These are phyloP conservation scores for Colletotrichum eleusines DNA, from an alignment of 2,329 filamentous ascomycete species.

Conservation along the genomic window DNA sequence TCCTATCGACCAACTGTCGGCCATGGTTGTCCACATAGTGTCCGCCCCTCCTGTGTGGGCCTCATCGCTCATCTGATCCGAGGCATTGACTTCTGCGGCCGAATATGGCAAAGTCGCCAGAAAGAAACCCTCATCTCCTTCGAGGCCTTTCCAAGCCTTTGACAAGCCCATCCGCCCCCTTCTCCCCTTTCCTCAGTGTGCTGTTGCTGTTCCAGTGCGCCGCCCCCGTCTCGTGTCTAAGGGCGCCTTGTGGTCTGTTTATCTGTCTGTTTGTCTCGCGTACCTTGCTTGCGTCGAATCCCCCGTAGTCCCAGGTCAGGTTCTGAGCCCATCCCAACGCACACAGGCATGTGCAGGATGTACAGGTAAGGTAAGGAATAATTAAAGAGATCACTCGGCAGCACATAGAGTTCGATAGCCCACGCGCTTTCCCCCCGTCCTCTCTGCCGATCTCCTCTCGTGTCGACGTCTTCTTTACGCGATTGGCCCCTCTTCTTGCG, in stretches of 20 bases:
- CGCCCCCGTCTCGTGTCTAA: neutral
- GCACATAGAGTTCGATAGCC: neutral
- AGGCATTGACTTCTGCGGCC: conserved; percentile 21
- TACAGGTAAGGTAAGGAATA: neutral
- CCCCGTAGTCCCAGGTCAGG: neutral
- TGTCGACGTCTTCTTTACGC: conserved; percentile 11
- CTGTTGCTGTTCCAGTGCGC: conserved; percentile 11
- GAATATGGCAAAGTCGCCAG: conserved; percentile 27
- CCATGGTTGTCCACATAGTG: conserved; percentile 21
- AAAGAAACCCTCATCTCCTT: conserved; percentile 36
- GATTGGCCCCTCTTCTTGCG: conserved; percentile 15
- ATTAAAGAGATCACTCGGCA: neutral
- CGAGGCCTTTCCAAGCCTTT: neutral
- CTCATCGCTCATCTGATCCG: conserved; percentile 25
- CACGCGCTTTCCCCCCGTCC: neutral
- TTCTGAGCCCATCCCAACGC: neutral
- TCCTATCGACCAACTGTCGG: conserved; percentile 30
- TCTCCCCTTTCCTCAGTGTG: too few relatives aligned
- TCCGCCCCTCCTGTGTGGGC: conserved; percentile 18
- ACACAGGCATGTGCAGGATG: neutral
- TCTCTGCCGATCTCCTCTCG: conserved; percentile 6
- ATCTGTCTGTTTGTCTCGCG: neutral
- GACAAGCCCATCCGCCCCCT: conserved; percentile 16
- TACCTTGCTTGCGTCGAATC: conserved; percentile 9
- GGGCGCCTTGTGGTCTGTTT: neutral